Evolutionary conservation across 495 filamentous ascomycete genomes (phyloP).

Genomic region (Penicillium tannophilum): DNA sequence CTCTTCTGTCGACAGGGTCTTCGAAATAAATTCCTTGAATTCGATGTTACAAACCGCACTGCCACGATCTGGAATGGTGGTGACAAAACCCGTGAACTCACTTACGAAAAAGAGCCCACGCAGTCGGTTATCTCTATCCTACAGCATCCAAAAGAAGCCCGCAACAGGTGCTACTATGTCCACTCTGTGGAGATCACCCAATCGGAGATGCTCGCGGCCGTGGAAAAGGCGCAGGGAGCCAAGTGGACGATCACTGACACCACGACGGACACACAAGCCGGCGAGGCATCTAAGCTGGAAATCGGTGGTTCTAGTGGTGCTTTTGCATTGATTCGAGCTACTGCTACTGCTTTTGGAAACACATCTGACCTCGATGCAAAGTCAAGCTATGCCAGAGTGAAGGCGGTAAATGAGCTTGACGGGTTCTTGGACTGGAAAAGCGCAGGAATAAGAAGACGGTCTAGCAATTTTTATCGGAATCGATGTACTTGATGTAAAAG

Average conservation of each 20-base stretch:
- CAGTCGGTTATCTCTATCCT: constrained; percentile 44
- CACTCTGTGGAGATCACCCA: constrained; percentile 48
- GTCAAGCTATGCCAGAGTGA: constrained; percentile 36
- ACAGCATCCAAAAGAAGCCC: constrained; percentile 38
- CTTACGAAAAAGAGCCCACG: constrained; percentile 43
- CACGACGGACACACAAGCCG: constrained; percentile 31
- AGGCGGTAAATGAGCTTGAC: constrained; percentile 35
- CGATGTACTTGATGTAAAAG: not conserved
- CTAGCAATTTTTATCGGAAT: constrained; percentile 1
- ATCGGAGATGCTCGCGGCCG: constrained; percentile 43
- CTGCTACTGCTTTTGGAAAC: constrained; percentile 30
- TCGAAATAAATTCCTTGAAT: constrained; percentile 45
- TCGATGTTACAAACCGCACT: constrained; percentile 40
- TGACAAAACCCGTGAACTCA: constrained; percentile 36
- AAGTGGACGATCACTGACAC: constrained; percentile 42
- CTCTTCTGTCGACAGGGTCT: constrained; percentile 27
- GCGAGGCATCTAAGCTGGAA: constrained; percentile 27
- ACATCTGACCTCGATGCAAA: constrained; percentile 29
- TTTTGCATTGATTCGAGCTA: constrained; percentile 30
- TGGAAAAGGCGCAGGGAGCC: constrained; percentile 44
- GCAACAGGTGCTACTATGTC: constrained; percentile 52
- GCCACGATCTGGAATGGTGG: constrained; percentile 52
- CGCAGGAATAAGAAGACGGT: constrained; percentile 30
- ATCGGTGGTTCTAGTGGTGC: constrained; percentile 41
- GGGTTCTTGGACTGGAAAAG: constrained; percentile 24